Evolutionary conservation across 2,329 filamentous ascomycete species (phyloP).

Genomic region (Polytolypa hystricis): DNA sequence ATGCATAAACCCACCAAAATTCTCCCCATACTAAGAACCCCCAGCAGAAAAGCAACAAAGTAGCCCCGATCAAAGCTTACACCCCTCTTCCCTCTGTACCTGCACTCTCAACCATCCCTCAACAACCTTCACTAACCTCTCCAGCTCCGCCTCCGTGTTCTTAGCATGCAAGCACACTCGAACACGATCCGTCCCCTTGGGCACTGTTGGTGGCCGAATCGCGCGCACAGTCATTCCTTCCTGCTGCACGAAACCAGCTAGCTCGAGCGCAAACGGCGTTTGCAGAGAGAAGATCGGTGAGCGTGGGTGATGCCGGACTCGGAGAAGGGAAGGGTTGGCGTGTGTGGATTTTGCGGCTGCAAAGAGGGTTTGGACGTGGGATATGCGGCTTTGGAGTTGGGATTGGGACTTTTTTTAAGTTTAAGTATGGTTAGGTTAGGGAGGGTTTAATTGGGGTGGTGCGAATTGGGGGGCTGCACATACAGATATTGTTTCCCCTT

Average conservation of each 20-base stretch:
- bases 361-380: constrained; percentile 37
- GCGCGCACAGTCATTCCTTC: constrained; percentile 50
- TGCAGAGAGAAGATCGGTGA: constrained; percentile 57
- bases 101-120: constrained; percentile 6
- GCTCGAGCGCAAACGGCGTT: constrained; percentile 44
- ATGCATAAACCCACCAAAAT: too few species aligned
- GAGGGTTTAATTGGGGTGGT: neutral
- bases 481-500: constrained; percentile 22
- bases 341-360: constrained; percentile 21
- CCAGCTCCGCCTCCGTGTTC: constrained; percentile 49
- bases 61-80: too few species aligned
- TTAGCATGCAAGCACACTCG: constrained; percentile 58
- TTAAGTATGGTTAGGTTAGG: too few species aligned
- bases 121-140: constrained; percentile 34
- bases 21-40: too few species aligned
- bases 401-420: constrained; percentile 28
- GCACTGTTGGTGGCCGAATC: constrained; percentile 59
- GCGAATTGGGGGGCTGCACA: neutral
- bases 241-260: constrained; percentile 51
- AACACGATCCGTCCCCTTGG: constrained; percentile 51
- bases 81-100: neutral
- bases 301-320: constrained; percentile 33
- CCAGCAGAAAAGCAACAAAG: too few species aligned
- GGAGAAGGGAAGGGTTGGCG: constrained; percentile 23
- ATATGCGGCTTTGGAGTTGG: constrained; percentile 39